Evolutionary conservation across 208 protist genomes (phyloP), one percentile per base, ranked within the genome.

Genomic region (Wallacemonas sp.): DNA sequence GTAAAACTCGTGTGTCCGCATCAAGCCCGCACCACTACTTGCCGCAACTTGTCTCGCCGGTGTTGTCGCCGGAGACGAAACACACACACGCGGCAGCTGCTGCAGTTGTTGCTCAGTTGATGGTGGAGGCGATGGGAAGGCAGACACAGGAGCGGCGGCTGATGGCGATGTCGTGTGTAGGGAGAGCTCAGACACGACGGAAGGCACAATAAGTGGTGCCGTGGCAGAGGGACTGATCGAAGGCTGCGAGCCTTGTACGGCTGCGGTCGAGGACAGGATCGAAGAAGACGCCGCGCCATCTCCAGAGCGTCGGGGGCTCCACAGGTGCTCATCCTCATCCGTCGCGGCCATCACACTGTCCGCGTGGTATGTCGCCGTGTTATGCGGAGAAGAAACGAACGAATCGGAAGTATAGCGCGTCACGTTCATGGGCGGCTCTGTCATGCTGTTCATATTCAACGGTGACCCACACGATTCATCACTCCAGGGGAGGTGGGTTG

Each of bases 271-370:
- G 17, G 51, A 58, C 19, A 58, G 27, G 51, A 58, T 6, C 17
- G 51, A 58, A 14, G 51, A 58, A 6, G n/a, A n/a, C n/a, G n/a
- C n/a, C n/a, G 51, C 28, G 15, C 51, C 51, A 22, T 58, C 51
- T 11, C 51, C 30, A 2, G 24, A 58, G 12, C 30, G 33, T 27
- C 3, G 9, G n/a, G 3, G 51, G 27, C 30, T 58, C 12, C 9
- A 4, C 51, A 31, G 41, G 51, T 39, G 19, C 28, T 33, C 51
- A 14, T 58, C 51, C 12, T 58, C 51, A 4, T 41, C 51, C 11
- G 46, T 33, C 3, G 4, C 46, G 2, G 22, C 22, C 8, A 26
- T 6, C 24, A 5, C 2, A 26, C 46, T 30, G 46, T 54, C 9
- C 6, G 21, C 24, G 9, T 2, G 46, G 21, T 54, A 30, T 6